phyloP scores from a whole-genome alignment of 192 early-diverging fungal genomes.

The Coemansia sp. region DNA sequence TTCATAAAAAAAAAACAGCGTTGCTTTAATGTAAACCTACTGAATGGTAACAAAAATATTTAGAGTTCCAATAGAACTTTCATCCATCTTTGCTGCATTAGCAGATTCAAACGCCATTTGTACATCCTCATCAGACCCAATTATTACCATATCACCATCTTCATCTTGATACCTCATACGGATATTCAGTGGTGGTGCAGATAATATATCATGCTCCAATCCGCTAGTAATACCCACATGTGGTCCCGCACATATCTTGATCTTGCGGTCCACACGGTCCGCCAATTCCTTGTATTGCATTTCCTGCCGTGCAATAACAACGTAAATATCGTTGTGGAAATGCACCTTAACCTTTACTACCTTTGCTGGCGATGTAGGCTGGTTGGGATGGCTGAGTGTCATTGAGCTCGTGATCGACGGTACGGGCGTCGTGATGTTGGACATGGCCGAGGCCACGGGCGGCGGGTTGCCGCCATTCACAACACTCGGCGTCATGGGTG shows the following conservation, averaged over 20 bases:
- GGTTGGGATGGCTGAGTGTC: slow-evolving; percentile 1
- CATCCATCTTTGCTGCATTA: slow-evolving; percentile 34
- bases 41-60: slow-evolving; percentile 45
- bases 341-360: slow-evolving; percentile 82
- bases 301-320: slow-evolving; percentile 77
- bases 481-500: slow-evolving; percentile 38
- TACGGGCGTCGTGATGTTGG: slow-evolving; percentile 23
- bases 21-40: not conserved
- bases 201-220: slow-evolving; percentile 36
- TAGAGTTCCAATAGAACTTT: slow-evolving; percentile 34
- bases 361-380: slow-evolving; percentile 44
- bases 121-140: slow-evolving; percentile 89
- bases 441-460: slow-evolving; percentile 16
- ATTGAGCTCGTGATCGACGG: slow-evolving; percentile 11
- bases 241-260: slow-evolving; percentile 70
- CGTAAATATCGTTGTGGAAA: slow-evolving; percentile 83
- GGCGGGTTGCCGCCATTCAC: not conserved
- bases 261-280: slow-evolving; percentile 84
- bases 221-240: slow-evolving; percentile 52
- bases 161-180: slow-evolving; percentile 90
- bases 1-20: not conserved
- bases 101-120: slow-evolving; percentile 83
- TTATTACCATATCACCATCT: slow-evolving; percentile 84
- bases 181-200: slow-evolving; percentile 52
- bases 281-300: slow-evolving; percentile 74